phyloP scores from a whole-genome alignment of 2,329 filamentous ascomycete species.

The Atkinsonella hypoxylon region DNA sequence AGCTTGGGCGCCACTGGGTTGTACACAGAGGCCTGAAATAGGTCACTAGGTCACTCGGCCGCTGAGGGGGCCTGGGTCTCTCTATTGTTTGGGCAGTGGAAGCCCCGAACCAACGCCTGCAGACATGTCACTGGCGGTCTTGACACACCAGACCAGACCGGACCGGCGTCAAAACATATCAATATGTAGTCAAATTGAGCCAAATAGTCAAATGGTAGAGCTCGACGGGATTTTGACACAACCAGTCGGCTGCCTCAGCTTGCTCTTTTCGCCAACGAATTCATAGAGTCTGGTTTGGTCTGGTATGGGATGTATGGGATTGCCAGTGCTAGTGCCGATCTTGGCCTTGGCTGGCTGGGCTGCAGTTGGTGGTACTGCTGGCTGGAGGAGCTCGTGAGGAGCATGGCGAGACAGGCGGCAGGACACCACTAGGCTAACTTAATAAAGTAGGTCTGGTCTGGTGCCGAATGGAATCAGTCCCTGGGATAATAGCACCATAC shows the following conservation, averaged over 20 bases:
- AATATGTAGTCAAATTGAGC: too few species aligned
- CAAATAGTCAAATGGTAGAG: too few species aligned
- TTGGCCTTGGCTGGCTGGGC: not conserved
- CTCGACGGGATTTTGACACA: too few species aligned
- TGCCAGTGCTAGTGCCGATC: not conserved
- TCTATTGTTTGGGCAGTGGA: not conserved
- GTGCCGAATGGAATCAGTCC: too few species aligned
- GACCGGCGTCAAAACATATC: too few species aligned
- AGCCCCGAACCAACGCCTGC: not conserved
- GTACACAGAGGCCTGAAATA: conserved; percentile 1
- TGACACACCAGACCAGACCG: not conserved
- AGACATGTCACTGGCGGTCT: not conserved
- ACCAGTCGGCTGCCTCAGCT: too few species aligned
- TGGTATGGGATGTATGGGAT: too few species aligned
- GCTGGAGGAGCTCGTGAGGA: not conserved
- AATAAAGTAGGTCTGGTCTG: too few species aligned
- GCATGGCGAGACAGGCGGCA: not conserved
- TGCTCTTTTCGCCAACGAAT: too few species aligned
- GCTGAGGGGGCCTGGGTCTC: not conserved
- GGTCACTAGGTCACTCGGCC: not conserved
- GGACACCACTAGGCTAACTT: too few species aligned
- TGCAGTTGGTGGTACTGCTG: not conserved
- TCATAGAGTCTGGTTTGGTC: not conserved
- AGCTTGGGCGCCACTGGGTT: not conserved
- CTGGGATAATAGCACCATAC: not conserved